These are phyloP conservation scores for Dictyostelium gargantuum DNA, from an alignment of 208 protist genomes.

Conservation along the genomic window DNA sequence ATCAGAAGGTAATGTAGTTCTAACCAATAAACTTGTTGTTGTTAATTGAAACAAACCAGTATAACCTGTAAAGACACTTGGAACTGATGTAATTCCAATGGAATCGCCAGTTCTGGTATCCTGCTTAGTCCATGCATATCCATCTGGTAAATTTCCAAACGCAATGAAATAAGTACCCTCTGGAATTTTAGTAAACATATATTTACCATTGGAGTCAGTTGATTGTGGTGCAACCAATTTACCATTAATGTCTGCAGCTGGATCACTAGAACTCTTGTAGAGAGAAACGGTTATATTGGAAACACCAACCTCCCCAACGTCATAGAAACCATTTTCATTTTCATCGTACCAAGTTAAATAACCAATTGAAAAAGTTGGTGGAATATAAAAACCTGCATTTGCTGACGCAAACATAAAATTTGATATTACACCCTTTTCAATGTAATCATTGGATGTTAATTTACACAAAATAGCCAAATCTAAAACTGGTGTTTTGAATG, in stretches of 20 bases:
- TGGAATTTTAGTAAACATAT: not conserved
- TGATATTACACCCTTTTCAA: not conserved
- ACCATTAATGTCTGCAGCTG: not conserved
- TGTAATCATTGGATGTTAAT: not conserved
- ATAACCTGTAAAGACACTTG: not conserved
- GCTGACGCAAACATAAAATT: not conserved
- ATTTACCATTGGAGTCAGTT: not conserved
- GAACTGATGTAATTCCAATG: not conserved
- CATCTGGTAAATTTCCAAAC: not conserved
- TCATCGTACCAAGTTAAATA: not conserved
- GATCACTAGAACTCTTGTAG: no score
- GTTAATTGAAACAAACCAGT: not conserved
- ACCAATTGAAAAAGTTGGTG: not conserved
- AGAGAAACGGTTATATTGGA: not conserved
- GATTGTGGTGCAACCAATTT: not conserved
- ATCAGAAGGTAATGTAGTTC: not conserved
- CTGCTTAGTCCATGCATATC: not conserved
- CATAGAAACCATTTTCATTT: not conserved
- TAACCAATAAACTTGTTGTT: not conserved
- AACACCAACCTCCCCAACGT: not conserved
- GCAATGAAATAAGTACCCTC: not conserved
- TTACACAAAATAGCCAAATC: not conserved
- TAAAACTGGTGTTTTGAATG: not conserved
- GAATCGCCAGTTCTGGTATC: no score
- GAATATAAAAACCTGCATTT: not conserved